phyloP scores from a whole-genome alignment of 2,329 filamentous ascomycete species.

The Tolypocladium album region DNA sequence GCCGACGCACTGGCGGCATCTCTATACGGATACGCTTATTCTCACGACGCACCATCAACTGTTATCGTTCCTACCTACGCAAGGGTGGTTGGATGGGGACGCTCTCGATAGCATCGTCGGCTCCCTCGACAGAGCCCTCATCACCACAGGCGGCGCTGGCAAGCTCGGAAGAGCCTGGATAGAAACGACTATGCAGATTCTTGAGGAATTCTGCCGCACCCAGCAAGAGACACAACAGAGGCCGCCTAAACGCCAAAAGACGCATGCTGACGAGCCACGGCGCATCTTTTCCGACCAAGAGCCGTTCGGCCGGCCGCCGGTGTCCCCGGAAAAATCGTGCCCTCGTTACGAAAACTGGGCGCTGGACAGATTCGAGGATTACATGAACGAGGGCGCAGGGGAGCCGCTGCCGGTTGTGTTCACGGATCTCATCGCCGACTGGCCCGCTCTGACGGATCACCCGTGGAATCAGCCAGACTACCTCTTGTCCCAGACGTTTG shows the following conservation, averaged over 20 bases:
- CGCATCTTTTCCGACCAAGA: constrained; percentile 16
- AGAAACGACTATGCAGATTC: constrained; percentile 35
- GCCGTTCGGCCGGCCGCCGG: constrained; percentile 14
- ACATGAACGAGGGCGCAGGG: constrained; percentile 37
- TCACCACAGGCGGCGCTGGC: constrained; percentile 58
- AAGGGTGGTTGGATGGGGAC: constrained; percentile 5
- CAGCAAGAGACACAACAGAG: constrained; percentile 4
- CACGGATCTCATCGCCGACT: constrained; percentile 47
- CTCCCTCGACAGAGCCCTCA: constrained; percentile 63
- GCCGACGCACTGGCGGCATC: constrained; percentile 54
- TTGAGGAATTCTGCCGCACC: constrained; percentile 20
- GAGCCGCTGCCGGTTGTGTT: constrained; percentile 58
- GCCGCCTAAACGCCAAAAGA: constrained; percentile 11
- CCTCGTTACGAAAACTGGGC: constrained; percentile 28
- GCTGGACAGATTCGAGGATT: constrained; percentile 49
- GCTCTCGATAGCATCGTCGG: constrained; percentile 47
- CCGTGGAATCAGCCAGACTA: constrained; percentile 69
- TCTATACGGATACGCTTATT: constrained; percentile 63
- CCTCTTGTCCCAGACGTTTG: constrained; percentile 62
- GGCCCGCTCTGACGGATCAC: constrained; percentile 62
- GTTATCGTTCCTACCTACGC: constrained; percentile 7
- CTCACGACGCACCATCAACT: constrained; percentile 41
- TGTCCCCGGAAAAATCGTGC: constrained; percentile 13
- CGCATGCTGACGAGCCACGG: neutral
- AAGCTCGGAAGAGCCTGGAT: constrained; percentile 39